These are phyloP conservation scores for Botrytis fabae DNA, from an alignment of 2,329 filamentous ascomycete genomes.

Conservation along the genomic window DNA sequence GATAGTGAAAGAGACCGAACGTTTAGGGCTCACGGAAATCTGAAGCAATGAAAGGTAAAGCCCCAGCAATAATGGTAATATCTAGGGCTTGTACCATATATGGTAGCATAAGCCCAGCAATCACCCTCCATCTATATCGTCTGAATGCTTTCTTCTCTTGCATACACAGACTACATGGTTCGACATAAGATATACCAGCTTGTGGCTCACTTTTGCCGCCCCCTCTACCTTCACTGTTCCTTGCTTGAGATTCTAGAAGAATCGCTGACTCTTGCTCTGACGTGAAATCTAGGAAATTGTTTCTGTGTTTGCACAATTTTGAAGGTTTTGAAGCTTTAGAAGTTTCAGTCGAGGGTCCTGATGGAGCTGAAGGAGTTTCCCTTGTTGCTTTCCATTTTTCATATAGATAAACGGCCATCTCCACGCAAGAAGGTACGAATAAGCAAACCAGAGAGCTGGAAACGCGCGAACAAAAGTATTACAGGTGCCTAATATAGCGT, in stretches of 20 bases:
- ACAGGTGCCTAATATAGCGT: not conserved
- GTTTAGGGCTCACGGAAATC: slow-evolving; percentile 55
- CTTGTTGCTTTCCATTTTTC: slow-evolving; percentile 18
- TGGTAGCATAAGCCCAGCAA: slow-evolving; percentile 58
- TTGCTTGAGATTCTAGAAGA: not conserved
- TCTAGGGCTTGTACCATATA: slow-evolving; percentile 64
- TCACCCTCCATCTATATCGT: slow-evolving; percentile 59
- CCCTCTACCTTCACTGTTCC: not conserved
- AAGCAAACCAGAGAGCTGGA: not conserved
- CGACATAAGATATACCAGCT: not conserved
- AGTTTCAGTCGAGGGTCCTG: not conserved
- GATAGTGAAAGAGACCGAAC: not conserved
- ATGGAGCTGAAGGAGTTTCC: not conserved
- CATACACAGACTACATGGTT: slow-evolving; percentile 29
- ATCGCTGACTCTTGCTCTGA: slow-evolving; percentile 1
- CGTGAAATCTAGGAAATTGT: not conserved
- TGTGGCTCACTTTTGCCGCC: not conserved
- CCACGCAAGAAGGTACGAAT: too few relatives aligned
- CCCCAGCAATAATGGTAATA: slow-evolving; percentile 62
- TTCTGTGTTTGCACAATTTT: slow-evolving; percentile 19
- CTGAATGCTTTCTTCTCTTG: slow-evolving; percentile 41
- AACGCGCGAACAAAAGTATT: not conserved
- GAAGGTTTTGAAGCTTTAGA: not conserved
- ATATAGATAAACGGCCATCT: slow-evolving; percentile 15
- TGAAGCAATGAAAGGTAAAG: slow-evolving; percentile 61